Evolutionary conservation across 371 early-diverging fungal species (phyloP).

Genomic region (Dentiscutata heterogama): DNA sequence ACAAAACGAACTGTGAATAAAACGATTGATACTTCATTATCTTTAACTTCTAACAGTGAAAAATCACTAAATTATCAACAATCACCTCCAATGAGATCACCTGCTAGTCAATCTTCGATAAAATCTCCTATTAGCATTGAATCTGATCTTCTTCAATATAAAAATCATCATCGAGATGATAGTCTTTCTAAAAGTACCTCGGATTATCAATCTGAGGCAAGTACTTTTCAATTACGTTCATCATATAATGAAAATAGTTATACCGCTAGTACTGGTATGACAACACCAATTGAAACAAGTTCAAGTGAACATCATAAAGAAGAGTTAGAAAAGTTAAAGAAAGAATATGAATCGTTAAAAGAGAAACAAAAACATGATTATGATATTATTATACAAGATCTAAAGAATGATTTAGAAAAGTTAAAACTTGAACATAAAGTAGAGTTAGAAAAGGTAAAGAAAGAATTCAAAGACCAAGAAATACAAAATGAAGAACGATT

Average conservation of each 20-base stretch:
- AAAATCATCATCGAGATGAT: constrained; percentile 14
- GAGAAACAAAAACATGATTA: neutral
- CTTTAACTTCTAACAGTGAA: no score
- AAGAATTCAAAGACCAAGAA: neutral
- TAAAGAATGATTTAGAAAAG: neutral
- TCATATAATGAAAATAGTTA: constrained; percentile 1
- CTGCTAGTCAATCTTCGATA: neutral
- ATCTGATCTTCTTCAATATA: neutral
- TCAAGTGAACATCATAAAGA: neutral
- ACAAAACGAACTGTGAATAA: no score
- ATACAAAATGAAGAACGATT: neutral
- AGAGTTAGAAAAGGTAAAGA: neutral
- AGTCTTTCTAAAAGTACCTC: neutral
- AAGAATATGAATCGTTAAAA: neutral
- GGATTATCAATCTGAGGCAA: neutral
- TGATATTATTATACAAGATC: neutral
- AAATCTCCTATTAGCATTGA: neutral
- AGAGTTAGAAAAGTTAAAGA: neutral
- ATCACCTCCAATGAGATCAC: no score
- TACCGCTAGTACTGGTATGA: neutral
- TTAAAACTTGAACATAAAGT: neutral
- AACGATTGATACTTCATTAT: no score
- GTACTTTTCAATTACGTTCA: constrained; percentile 1
- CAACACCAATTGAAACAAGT: neutral
- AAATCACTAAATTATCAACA: no score